phyloP scores from a whole-genome alignment of 345 rosid genomes.

The Hypericum androsaemum region DNA sequence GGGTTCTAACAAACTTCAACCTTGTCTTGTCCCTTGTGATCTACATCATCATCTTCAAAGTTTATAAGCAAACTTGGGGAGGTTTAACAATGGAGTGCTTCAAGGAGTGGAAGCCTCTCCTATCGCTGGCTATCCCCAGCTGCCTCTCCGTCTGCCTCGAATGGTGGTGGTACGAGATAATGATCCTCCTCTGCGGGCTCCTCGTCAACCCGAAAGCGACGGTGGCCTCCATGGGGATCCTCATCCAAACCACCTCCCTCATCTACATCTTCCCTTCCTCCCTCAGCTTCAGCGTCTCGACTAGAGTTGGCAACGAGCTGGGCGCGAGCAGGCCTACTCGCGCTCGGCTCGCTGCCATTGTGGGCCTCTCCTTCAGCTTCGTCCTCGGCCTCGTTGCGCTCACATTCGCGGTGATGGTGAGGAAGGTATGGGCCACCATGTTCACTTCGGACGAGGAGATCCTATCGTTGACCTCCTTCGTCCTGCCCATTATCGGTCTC shows the following conservation, averaged over 20 bases:
- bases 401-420: conserved; percentile 37
- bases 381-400: conserved; percentile 45
- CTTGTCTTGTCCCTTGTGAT: conserved; percentile 42
- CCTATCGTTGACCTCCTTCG: conserved; percentile 47
- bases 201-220: conserved; percentile 63
- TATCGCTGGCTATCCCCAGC: conserved; percentile 64
- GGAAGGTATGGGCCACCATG: conserved; percentile 62
- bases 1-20: conserved; percentile 59
- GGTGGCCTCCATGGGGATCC: conserved; percentile 81
- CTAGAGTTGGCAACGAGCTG: conserved; percentile 69
- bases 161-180: conserved; percentile 99
- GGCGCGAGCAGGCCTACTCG: conserved; percentile 52
- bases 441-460: conserved; percentile 62
- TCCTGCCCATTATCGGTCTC: conserved; percentile 67
- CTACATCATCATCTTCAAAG: conserved; percentile 42
- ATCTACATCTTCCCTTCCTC: conserved; percentile 90
- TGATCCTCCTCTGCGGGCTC: conserved; percentile 71
- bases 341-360: conserved; percentile 52
- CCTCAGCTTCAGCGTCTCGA: conserved; percentile 59
- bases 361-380: conserved; percentile 50
- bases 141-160: conserved; percentile 85
- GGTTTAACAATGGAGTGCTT: conserved; percentile 48
- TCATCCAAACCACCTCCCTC: conserved; percentile 74
- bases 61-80: conserved; percentile 47
- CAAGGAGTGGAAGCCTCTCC: conserved; percentile 43